Base-by-base conservation (phyloP, 2,329 filamentous ascomycete genomes). In the Cladosporium sp. region DNA sequence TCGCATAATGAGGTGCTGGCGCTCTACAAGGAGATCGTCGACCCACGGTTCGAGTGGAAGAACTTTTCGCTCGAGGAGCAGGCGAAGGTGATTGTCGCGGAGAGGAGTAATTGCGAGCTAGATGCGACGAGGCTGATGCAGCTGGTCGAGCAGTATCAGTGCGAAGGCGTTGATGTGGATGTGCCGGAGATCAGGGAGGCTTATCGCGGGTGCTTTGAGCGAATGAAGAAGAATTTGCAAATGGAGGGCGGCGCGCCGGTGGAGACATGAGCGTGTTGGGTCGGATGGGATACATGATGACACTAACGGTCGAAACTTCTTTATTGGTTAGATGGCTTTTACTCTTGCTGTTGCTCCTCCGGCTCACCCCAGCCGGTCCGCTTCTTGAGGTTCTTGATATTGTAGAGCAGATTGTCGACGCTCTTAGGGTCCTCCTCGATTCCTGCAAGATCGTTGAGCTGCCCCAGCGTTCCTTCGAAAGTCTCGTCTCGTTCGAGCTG, bases 1-100 rank as follows among this genome's bases (percentile, higher is more conserved):
- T 83, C 81, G n/a, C 83, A 86, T 70, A 86, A 86, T 66, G 82
- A 86, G 68, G 82, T 86, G 6, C 72, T 86, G 37, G 60, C 70
- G 2, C 70, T 86, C 40, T 85, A 85, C 70, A 78, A 77, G 61
- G 76, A 85, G 57, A 81, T 83, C 58, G 77, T 86, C 35, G 76
- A 82, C 38, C 83, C 83, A 1, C 65, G 63, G 28, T 80, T 83
- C 60, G 74, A 72, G 38, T 86, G 82, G 81, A 76, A 78, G 72
- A 86, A 85, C 72, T 86, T 86, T 63, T 77, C 74, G 2, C 65
- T 85, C 40, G 81, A 84, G 61, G 81, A 86, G 69, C 83, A 86
- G 70, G 72, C 79, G 61, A 81, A 81, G 70, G 80, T 86, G 38
- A 81, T 86, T 70, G 84, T 83, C 72, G 83, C 83, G 11, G 82